Conservation (phyloP, 495 filamentous ascomycete genomes). For the Hyaloscypha finlandica region DNA sequence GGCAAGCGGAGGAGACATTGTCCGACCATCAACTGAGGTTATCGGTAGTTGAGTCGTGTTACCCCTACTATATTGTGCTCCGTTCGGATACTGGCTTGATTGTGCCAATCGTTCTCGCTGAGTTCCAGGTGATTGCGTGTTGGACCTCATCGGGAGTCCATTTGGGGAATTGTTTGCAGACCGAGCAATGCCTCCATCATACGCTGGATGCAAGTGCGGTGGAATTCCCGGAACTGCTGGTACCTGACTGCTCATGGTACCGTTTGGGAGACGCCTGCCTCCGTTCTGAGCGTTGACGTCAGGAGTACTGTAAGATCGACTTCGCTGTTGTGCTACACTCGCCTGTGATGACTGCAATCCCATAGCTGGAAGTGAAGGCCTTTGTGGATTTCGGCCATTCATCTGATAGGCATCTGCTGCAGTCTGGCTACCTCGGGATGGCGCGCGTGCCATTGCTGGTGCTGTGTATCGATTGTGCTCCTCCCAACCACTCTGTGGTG, state of each 20-base stretch:
- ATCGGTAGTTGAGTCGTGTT: constrained; percentile 40
- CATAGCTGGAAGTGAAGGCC: constrained; percentile 83
- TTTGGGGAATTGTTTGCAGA: constrained; percentile 55
- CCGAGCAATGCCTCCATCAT: constrained; percentile 53
- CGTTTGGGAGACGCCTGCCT: constrained; percentile 39
- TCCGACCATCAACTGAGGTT: constrained; percentile 38
- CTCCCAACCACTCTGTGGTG: constrained; percentile 60
- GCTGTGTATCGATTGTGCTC: constrained; percentile 83
- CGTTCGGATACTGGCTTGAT: constrained; percentile 25
- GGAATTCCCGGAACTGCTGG: constrained; percentile 60
- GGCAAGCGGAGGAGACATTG: constrained; percentile 34
- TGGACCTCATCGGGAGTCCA: constrained; percentile 49
- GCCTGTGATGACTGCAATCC: constrained; percentile 44
- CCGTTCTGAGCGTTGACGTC: constrained; percentile 54
- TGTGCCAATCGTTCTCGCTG: constrained; percentile 43
- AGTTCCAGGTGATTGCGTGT: constrained; percentile 52
- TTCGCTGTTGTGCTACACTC: constrained; percentile 48
- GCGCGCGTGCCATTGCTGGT: constrained; percentile 76
- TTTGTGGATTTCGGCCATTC: constrained; percentile 67
- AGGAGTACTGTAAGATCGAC: constrained; percentile 63
- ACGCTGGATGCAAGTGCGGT: constrained; percentile 55
- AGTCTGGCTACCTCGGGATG: constrained; percentile 74
- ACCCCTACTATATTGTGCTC: constrained; percentile 25
- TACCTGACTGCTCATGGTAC: constrained; percentile 36
- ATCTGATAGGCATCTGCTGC: constrained; percentile 58